Evolutionary conservation across 2,329 filamentous ascomycete genomes (phyloP), one percentile per base, ranked within the genome.

Genomic region (Colletotrichum scovillei): DNA sequence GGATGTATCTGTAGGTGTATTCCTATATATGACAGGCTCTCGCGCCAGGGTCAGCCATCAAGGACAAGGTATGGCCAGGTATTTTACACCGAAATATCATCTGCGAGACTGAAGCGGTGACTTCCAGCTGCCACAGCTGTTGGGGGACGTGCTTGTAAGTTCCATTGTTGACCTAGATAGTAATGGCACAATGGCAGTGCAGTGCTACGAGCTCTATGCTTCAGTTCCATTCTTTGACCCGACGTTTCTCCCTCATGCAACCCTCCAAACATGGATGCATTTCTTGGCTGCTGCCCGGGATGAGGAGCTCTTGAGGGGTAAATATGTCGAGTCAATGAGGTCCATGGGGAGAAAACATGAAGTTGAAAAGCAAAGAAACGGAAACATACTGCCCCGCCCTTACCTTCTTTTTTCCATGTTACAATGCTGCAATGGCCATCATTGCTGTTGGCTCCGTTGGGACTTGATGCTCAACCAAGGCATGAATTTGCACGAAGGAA

Each of bases 301-400:
- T 22, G 42, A n/a, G 9, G 16, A 49, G 42, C 42, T n/a, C 19
- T 22, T 42, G 38, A 42, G 38, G 38, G 38, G 38, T 42, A 5
- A 19, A 42, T 42, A 49, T 19, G 7, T 49, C 42, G 42, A 46
- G 56, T 30, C 26, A 30, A 16, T 32, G 57, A 55, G 28, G 24
- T 53, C n/a, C n/a, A 63, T 9, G 60, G 32, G 9, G 60, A 52
- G 42, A 62, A 24, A 55, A 67, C 30, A 22, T 19, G 60, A 65
- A 35, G 38, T 38, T 9, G 24, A 53, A 69, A 69, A 65, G 38
- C 42, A 52, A 69, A 58, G 42, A 58, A 42, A 46, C 52, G 52
- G 63, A 57, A 65, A 65, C 60, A 63, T 12, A 49, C 19, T 19
- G 46, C 28, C 28, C n/a, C 46, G 28, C 60, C 46, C 32, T 8